phyloP scores from a whole-genome alignment of 2,329 filamentous ascomycete genomes.

The Phyllosticta capitalensis region DNA sequence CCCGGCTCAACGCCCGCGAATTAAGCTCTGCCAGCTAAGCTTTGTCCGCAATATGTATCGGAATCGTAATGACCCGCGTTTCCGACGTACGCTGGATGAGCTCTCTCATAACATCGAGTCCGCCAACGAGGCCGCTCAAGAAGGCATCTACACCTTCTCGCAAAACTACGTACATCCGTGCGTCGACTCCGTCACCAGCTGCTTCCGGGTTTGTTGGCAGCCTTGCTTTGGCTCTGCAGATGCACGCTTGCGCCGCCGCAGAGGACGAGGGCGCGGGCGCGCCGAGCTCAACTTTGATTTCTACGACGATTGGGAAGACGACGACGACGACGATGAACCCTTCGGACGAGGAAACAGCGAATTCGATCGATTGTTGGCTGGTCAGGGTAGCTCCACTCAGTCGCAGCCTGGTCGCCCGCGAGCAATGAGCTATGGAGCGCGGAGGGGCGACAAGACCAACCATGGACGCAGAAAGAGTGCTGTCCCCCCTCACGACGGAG shows the following conservation, averaged over 20 bases:
- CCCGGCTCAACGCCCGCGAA: slow-evolving; percentile 8
- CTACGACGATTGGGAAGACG: slow-evolving; percentile 90
- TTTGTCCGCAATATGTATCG: slow-evolving; percentile 43
- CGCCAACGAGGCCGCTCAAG: slow-evolving; percentile 85
- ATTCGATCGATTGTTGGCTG: slow-evolving; percentile 71
- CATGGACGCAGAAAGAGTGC: slow-evolving; percentile 44
- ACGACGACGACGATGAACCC: slow-evolving; percentile 48
- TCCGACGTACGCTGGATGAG: slow-evolving; percentile 89
- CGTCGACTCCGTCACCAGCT: slow-evolving; percentile 54
- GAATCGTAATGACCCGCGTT: slow-evolving; percentile 61
- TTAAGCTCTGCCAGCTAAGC: not conserved
- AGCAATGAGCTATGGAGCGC: slow-evolving; percentile 83
- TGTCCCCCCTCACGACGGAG: slow-evolving; percentile 40
- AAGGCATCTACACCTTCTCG: slow-evolving; percentile 79
- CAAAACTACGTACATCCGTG: slow-evolving; percentile 80
- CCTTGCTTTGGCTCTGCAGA: slow-evolving; percentile 64
- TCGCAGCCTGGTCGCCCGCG: slow-evolving; percentile 59
- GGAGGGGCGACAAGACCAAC: slow-evolving; percentile 38
- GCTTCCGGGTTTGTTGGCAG: slow-evolving; percentile 60
- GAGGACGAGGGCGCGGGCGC: slow-evolving; percentile 44
- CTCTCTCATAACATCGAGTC: slow-evolving; percentile 84
- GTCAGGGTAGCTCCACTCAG: slow-evolving; percentile 38
- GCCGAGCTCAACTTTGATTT: slow-evolving; percentile 91
- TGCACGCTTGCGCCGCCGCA: slow-evolving; percentile 62
- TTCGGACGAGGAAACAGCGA: slow-evolving; percentile 75